These are phyloP conservation scores for Hanseniaspora occidentalis DNA, from an alignment of 805 yeast species.

Conservation along the genomic window DNA sequence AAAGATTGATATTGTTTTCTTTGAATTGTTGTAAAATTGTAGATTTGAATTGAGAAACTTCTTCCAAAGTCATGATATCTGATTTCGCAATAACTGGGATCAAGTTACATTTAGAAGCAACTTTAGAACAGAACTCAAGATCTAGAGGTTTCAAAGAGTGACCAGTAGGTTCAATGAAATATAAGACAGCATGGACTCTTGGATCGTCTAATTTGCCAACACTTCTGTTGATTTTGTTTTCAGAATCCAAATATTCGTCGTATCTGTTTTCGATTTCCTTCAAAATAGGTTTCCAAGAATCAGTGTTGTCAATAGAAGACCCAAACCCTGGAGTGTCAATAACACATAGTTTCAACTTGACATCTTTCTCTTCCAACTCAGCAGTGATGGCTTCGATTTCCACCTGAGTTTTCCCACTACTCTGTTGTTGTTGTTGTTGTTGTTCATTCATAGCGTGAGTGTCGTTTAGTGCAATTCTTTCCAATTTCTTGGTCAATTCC, in stretches of 20 bases:
- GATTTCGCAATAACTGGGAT: constrained; percentile 93
- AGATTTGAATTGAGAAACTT: constrained; percentile 60
- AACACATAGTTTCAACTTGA: constrained; percentile 69
- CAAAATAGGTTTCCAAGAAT: constrained; percentile 82
- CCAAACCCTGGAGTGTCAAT: constrained; percentile 93
- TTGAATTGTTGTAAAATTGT: constrained; percentile 68
- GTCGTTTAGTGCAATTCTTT: constrained; percentile 4
- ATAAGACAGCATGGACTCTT: constrained; percentile 85
- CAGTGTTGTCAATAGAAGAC: constrained; percentile 68
- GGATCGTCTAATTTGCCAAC: constrained; percentile 45
- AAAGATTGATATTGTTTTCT: constrained; percentile 60
- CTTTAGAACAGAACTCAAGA: constrained; percentile 72
- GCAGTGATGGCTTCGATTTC: constrained; percentile 48
- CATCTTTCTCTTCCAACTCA: constrained; percentile 88
- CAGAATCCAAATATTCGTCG: constrained; percentile 80
- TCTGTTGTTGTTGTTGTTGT: not conserved
- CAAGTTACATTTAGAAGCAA: constrained; percentile 84
- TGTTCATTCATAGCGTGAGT: not conserved
- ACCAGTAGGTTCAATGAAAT: constrained; percentile 95
- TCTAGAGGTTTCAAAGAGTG: constrained; percentile 85
- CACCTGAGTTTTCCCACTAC: constrained; percentile 30
- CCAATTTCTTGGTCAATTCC: constrained; percentile 19
- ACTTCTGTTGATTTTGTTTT: constrained; percentile 69
- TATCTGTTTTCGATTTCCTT: constrained; percentile 80
- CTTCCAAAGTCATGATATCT: constrained; percentile 84